Evolutionary conservation across 345 rosid genomes (phyloP).

Genomic region (Eucalyptus coolabah): DNA sequence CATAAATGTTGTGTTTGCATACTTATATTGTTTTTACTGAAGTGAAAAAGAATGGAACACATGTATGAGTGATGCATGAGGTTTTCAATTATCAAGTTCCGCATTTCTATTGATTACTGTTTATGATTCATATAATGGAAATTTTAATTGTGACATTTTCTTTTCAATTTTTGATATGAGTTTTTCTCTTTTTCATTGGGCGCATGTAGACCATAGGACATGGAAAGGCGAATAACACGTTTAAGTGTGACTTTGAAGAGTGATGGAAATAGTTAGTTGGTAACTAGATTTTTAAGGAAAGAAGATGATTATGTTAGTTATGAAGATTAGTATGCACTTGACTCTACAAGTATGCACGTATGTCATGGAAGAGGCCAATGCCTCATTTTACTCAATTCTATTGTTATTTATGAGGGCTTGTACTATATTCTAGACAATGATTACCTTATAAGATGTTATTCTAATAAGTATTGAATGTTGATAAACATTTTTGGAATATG

Average conservation of each 20-base stretch:
- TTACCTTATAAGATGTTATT: not conserved
- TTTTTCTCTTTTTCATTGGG: too few relatives aligned
- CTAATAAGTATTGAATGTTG: not conserved
- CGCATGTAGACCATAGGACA: too few relatives aligned
- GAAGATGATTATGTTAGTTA: not conserved
- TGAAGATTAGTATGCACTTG: not conserved
- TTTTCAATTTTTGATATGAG: too few relatives aligned
- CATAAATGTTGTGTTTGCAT: not conserved
- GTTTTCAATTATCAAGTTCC: too few relatives aligned
- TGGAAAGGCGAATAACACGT: not conserved
- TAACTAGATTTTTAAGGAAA: too few relatives aligned
- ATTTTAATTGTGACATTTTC: too few relatives aligned
- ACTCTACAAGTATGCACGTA: fast-evolving
- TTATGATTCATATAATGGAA: not conserved
- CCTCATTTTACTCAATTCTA: not conserved
- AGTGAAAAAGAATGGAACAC: not conserved
- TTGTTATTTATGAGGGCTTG: not conserved
- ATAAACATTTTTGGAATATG: not conserved
- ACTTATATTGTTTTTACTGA: fast-evolving
- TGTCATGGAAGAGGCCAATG: not conserved
- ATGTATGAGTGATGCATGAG: not conserved
- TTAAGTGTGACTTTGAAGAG: not conserved
- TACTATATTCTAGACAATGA: not conserved
- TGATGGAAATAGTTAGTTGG: not conserved
- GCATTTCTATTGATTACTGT: fast-evolving